phyloP scores from a whole-genome alignment of 2,329 filamentous ascomycete species.

The Aspergillus sp. region DNA sequence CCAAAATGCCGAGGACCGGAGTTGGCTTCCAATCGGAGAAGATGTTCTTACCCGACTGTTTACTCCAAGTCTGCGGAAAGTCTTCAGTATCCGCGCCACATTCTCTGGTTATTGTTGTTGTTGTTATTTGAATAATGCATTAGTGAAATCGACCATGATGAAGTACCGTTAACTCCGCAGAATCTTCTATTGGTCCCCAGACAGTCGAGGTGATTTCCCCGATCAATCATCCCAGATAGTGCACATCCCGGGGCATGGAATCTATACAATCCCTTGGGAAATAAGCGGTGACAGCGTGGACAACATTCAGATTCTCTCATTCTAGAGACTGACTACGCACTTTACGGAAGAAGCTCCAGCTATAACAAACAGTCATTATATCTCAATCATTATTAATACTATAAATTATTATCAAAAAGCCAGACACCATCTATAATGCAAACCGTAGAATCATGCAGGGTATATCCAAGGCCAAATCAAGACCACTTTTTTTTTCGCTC shows the following conservation, averaged over 20 bases:
- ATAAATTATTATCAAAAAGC: conserved; percentile 1
- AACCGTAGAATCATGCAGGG: conserved; percentile 14
- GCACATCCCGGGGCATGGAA: neutral
- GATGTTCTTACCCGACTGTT: neutral
- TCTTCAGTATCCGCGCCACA: neutral
- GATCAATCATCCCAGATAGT: neutral
- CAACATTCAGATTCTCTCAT: no score
- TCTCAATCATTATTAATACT: neutral
- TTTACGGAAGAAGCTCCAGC: no score
- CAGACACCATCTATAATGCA: conserved; percentile 16
- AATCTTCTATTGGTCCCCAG: neutral
- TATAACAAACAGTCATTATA: no score
- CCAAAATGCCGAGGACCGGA: conserved; percentile 10
- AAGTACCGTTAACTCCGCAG: neutral
- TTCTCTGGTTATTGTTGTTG: no score
- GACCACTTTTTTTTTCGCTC: conserved; percentile 4
- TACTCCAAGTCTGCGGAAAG: neutral
- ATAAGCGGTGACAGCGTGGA: no score
- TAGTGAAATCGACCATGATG: neutral
- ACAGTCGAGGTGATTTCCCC: neutral
- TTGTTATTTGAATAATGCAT: neutral
- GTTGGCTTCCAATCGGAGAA: conserved; percentile 8
- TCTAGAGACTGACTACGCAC: no score
- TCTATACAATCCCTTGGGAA: neutral
- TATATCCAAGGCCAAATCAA: conserved; percentile 19